Evolutionary conservation across 306 rosid genomes (phyloP), one percentile per base, ranked within the genome.

Genomic region (Cicer yamashitae): DNA sequence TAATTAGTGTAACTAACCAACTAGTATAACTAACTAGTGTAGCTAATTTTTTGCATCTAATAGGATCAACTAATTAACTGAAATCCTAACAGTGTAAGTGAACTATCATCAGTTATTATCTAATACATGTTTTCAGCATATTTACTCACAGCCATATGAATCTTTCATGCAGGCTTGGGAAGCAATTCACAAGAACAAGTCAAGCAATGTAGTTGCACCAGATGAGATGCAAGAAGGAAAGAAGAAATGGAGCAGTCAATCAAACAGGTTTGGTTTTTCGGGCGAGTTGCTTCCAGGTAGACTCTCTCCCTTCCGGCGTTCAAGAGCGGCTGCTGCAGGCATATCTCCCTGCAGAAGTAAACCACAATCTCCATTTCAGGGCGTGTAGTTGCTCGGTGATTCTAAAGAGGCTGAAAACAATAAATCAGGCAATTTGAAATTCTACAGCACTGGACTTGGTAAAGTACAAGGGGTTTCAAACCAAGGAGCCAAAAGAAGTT

Each of bases 221-320:
- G 81, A 75, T 53, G 96, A 88, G 41, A 64, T 62, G 37, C 87
- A 74, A 10, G 91, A 81, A 77, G 74, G 78, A 8, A 84, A 75
- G 71, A 85, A 75, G 47, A 92, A 86, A 79, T 62, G 77, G 87
- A 77, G 12, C 2, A 67, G 81, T 75, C 91, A 88, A 34, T 83
- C 93, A 59, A 86, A 69, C 50, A 84, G 84, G 70, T 86, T 87
- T 75, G 39, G 84, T 45, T 79, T 65, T 76, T 87, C 97, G 5
- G 93, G 88, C 20, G 97, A 94, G 34, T 83, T 85, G 69, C 82
- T 79, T 22, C 82, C 85, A 39, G 86, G 88, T 17, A 84, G 89
- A 58, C 76, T 86, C 56, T 90, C 97, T 75, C 96, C 97, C 34
- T 90, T 89, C 57, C 82, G 89, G 70, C 87, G 88, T 63, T 87